phyloP scores from a whole-genome alignment of 2,329 filamentous ascomycete species.

The Pseudogymnoascus sp. region DNA sequence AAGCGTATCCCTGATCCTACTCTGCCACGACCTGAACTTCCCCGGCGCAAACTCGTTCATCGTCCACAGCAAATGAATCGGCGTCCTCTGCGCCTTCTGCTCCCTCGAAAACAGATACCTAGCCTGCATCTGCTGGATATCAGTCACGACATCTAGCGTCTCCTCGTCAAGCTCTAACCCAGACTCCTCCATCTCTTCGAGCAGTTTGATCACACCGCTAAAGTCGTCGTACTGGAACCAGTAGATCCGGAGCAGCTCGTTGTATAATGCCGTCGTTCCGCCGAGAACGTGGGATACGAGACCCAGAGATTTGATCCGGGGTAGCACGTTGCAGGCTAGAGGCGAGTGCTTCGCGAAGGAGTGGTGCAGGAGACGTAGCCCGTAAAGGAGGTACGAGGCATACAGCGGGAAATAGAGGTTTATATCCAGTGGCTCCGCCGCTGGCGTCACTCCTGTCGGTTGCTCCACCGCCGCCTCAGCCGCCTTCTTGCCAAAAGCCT shows the following conservation, averaged over 20 bases:
- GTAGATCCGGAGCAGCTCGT: slow-evolving; percentile 52
- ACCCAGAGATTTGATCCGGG: slow-evolving; percentile 58
- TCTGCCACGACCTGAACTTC: slow-evolving; percentile 19
- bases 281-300: slow-evolving; percentile 64
- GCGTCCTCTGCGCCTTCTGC: slow-evolving; percentile 15
- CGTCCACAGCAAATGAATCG: slow-evolving; percentile 19
- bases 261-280: slow-evolving; percentile 61
- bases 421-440: slow-evolving; percentile 10
- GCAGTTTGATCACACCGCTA: slow-evolving; percentile 16
- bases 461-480: slow-evolving; percentile 2
- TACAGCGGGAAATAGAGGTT: slow-evolving; percentile 57
- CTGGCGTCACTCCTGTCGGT: slow-evolving; percentile 9
- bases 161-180: slow-evolving; percentile 25
- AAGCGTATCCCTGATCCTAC: slow-evolving; percentile 16
- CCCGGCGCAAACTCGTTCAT: slow-evolving; percentile 23
- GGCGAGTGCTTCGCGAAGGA: slow-evolving; percentile 51
- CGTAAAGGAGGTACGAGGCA: slow-evolving; percentile 50
- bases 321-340: slow-evolving; percentile 52
- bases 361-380: slow-evolving; percentile 47
- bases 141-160: slow-evolving; percentile 21
- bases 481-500: background rate
- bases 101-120: slow-evolving; percentile 10
- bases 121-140: slow-evolving; percentile 17
- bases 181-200: slow-evolving; percentile 26
- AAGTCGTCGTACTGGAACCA: slow-evolving; percentile 53